Base-by-base conservation (phyloP, 352 stramenopile genomes). In the Pythium pectinolyticum region DNA sequence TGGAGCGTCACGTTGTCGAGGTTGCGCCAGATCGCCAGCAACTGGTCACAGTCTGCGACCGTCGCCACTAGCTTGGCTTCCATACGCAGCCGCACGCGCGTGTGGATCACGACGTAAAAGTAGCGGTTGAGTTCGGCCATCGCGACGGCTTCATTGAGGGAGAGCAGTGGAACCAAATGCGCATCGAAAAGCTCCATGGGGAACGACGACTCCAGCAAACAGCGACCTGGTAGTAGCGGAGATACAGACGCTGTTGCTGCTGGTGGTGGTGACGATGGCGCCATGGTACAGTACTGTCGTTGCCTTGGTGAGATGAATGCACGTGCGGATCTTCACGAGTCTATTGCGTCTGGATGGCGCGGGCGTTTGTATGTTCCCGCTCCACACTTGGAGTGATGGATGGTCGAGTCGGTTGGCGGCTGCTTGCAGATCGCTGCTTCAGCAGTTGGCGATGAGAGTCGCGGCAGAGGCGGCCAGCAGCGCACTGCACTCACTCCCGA, bases 1-100 rank as follows among this genome's bases (percentile, higher is more conserved):
- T 89, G 80, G 48, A 89, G 82, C 17, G 72, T 73, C 41, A 92
- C 70, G 49, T 79, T 77, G 19, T 60, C 56, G 8, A 92, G 76
- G 49, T 89, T 92, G 7, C 39, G 56, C 82, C 82, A 92, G 11
- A 78, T 64, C 14, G 46, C 43, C 11, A 77, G 60, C 15, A 91
- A 57, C 17, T 47, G 53, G 9, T 61, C 54, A 17, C 88, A 66
- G 19, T 83, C 70, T 10, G 51, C 52, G 22, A 84, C 63, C 9
- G 55, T 73, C 9, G 61, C 70, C 5, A 66, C 71, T 11, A 92
- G 53, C n/a, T 53, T 69, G 10, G 78, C 77, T 24, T 84, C 65
- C 17, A 72, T 63, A 11, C 61, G 68, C 39, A 92, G 55, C 5
- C 69, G 65, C 20, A 80, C 69, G 47, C 70, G 69, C 10, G 81